Percentiles rank a stretch among this genome's conserved stretches.
These are phyloP conservation scores for Hypomontagnella submonticulosa DNA, from an alignment of 495 filamentous ascomycete genomes.

Conservation along the genomic window DNA sequence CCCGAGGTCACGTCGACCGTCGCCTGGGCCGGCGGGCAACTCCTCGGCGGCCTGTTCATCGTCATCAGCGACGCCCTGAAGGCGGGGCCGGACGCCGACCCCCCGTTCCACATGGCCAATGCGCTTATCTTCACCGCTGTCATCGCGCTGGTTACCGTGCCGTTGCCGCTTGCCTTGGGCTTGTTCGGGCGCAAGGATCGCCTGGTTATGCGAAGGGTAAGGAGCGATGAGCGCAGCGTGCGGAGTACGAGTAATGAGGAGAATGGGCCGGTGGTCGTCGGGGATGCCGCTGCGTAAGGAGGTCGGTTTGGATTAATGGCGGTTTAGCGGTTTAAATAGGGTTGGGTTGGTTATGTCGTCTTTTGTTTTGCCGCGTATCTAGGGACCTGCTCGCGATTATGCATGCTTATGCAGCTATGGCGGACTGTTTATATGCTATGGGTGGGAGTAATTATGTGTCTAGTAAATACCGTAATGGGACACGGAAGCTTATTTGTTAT, in stretches of 20 bases:
- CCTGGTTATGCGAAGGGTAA: conserved; percentile 66
- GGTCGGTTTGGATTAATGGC: no score
- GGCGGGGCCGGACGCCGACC: conserved; percentile 62
- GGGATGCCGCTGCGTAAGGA: neutral
- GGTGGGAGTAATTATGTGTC: no score
- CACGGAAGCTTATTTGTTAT: no score
- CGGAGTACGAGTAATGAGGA: neutral
- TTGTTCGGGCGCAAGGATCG: conserved; percentile 67
- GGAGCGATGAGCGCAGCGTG: conserved; percentile 44
- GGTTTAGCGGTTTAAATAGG: no score
- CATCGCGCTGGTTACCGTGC: conserved; percentile 69
- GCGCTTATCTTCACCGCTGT: conserved; percentile 84
- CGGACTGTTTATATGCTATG: no score
- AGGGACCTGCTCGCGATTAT: no score
- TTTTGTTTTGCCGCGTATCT: no score
- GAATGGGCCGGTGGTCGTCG: neutral
- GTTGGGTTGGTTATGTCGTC: no score
- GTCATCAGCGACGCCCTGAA: conserved; percentile 83
- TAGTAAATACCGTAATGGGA: no score
- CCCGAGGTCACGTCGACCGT: conserved; percentile 86
- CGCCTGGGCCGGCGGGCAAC: conserved; percentile 84
- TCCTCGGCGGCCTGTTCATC: conserved; percentile 85
- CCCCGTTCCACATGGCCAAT: conserved; percentile 74
- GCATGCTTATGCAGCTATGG: no score
- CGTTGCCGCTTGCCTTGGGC: conserved; percentile 74